Evolutionary conservation across 768 basidiomycete genomes (phyloP).

Genomic region (Leccinum barrowsii): DNA sequence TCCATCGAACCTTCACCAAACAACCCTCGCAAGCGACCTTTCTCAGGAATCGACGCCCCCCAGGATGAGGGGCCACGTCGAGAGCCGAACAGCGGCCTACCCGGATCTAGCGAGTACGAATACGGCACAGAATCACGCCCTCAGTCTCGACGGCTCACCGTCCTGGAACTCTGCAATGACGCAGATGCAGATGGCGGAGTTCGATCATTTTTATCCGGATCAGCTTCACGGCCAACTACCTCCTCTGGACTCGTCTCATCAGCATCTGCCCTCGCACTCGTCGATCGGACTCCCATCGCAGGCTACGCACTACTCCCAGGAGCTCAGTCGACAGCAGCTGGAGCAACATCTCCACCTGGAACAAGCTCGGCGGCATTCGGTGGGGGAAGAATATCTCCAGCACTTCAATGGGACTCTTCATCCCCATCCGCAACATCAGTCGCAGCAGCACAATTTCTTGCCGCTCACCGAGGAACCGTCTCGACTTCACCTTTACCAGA

Average conservation of each 20-base stretch:
- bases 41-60: conserved; percentile 50
- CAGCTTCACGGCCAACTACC: conserved; percentile 41
- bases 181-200: conserved; percentile 41
- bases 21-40: conserved; percentile 62
- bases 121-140: conserved; percentile 75
- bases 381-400: conserved; percentile 37
- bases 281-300: conserved; percentile 40
- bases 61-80: conserved; percentile 41
- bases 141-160: conserved; percentile 73
- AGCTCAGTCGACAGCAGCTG: conserved; percentile 43
- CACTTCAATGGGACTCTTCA: conserved; percentile 34
- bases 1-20: conserved; percentile 32
- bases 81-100: conserved; percentile 30
- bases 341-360: conserved; percentile 37
- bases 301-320: conserved; percentile 43
- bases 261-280: conserved; percentile 48
- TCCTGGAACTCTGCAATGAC: conserved; percentile 90
- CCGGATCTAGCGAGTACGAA: conserved; percentile 47
- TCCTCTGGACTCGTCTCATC: conserved; percentile 45
- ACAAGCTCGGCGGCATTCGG: conserved; percentile 32
- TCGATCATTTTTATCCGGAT: conserved; percentile 46
- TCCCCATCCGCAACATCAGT: conserved; percentile 29
- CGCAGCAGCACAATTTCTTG: conserved; percentile 27
- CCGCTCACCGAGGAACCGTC: conserved; percentile 28
- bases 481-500: conserved; percentile 34